These are phyloP conservation scores for Atalantia buxifolia DNA, from an alignment of 345 rosid genomes.

Conservation along the genomic window DNA sequence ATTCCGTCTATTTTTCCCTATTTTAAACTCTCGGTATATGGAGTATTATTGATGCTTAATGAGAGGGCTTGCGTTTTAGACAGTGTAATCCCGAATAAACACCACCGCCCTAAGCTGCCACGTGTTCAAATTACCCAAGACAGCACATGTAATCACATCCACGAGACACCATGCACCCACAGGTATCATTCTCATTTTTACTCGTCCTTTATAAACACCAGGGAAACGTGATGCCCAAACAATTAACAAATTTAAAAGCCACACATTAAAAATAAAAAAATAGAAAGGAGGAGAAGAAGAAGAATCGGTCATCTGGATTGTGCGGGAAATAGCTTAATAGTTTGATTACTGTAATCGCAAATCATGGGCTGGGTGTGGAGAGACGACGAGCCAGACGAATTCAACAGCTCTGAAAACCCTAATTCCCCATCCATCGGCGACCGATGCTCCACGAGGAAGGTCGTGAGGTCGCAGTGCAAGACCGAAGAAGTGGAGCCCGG, in stretches of 20 bases:
- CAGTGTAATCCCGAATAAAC: background rate
- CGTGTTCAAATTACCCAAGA: background rate
- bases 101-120: background rate
- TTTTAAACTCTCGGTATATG: no score
- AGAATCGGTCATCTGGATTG: constrained; percentile 11
- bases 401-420: constrained; percentile 12
- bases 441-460: constrained; percentile 56
- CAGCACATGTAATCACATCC: no score
- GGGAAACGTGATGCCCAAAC: background rate
- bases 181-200: background rate
- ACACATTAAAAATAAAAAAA: background rate
- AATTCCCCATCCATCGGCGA: constrained; percentile 19
- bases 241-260: background rate
- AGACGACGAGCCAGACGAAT: constrained; percentile 35
- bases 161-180: background rate
- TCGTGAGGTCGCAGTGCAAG: constrained; percentile 64
- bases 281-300: no score
- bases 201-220: background rate
- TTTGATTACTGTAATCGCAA: background rate
- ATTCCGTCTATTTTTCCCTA: no score
- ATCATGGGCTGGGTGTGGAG: constrained; percentile 71
- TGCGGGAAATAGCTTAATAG: background rate
- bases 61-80: constrained; percentile 34
- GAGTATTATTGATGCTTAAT: background rate
- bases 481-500: constrained; percentile 95